Percentiles rank a stretch among this genome's conserved stretches.
phyloP scores from a whole-genome alignment of 2,329 filamentous ascomycete species.

The Passalora sequoiae region DNA sequence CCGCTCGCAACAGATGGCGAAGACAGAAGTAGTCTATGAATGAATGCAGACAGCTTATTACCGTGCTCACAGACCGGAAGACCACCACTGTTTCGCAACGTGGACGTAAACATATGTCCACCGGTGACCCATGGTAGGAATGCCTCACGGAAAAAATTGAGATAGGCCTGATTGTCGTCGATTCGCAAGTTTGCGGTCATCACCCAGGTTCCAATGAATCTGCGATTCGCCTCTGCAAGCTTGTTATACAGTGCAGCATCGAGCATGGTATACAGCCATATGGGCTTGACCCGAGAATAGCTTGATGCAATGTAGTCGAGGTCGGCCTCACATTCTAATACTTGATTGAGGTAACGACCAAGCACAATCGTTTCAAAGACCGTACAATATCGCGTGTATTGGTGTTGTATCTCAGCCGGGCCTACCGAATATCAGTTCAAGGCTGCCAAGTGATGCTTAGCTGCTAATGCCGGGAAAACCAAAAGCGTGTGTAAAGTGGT shows the following conservation, averaged over 20 bases:
- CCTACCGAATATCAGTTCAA: conserved; percentile 11
- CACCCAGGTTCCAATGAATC: conserved; percentile 44
- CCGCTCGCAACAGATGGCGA: conserved; percentile 11
- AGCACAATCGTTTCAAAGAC: conserved; percentile 47
- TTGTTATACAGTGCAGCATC: conserved; percentile 37
- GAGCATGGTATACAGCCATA: conserved; percentile 42
- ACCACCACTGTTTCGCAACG: conserved; percentile 31
- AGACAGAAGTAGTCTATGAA: conserved; percentile 31
- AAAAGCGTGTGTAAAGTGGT: no score
- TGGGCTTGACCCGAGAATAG: conserved; percentile 34
- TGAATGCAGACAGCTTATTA: conserved; percentile 34
- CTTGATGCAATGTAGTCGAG: conserved; percentile 37
- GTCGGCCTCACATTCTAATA: conserved; percentile 43
- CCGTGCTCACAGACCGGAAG: conserved; percentile 39
- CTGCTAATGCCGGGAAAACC: no score
- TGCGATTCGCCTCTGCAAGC: conserved; percentile 45
- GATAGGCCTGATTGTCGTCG: conserved; percentile 24
- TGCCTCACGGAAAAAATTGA: conserved; percentile 36
- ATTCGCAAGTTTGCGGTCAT: conserved; percentile 30
- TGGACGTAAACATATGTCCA: conserved; percentile 42
- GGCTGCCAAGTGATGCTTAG: conserved; percentile 2
- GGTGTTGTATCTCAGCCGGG: conserved; percentile 18
- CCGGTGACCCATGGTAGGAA: conserved; percentile 47
- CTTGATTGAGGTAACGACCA: conserved; percentile 47
- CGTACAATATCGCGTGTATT: conserved; percentile 42